These are phyloP conservation scores for Amaranthus hypochondriacus DNA, from an alignment of 148 eudicot genomes.

Conservation along the genomic window DNA sequence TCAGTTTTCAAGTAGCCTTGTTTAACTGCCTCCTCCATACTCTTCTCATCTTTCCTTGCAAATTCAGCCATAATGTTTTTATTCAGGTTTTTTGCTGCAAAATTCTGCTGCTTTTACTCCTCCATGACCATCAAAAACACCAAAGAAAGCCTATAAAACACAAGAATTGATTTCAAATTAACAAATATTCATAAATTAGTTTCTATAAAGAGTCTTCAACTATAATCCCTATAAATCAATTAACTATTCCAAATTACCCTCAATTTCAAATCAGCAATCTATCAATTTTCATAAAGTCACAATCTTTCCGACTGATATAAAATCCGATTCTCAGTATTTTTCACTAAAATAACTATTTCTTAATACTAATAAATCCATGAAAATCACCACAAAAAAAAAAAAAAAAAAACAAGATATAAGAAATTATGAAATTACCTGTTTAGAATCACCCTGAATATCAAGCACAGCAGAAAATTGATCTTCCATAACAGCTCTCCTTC, in stretches of 20 bases:
- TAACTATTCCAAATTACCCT: neutral
- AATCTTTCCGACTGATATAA: neutral
- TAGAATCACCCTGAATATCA: constrained; percentile 46
- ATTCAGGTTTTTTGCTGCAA: constrained; percentile 53
- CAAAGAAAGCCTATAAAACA: constrained; percentile 63
- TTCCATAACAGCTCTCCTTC: constrained; percentile 79
- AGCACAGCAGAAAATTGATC: constrained; percentile 67
- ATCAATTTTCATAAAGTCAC: neutral
- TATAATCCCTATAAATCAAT: neutral
- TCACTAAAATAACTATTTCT: neutral
- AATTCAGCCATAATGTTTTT: constrained; percentile 59
- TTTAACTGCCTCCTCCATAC: constrained; percentile 50
- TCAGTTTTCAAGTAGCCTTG: constrained; percentile 66
- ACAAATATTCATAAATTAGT: neutral
- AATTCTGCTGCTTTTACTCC: constrained; percentile 77
- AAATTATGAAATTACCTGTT: constrained; percentile 48
- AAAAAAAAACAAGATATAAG: neutral
- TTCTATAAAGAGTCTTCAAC: neutral
- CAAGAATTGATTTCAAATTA: neutral
- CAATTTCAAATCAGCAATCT: neutral
- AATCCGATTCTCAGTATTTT: neutral
- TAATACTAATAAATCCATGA: neutral
- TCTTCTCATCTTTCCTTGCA: constrained; percentile 23
- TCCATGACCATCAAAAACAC: constrained; percentile 90
- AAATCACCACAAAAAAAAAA: neutral